Base-by-base conservation (phyloP, 768 basidiomycete genomes). In the Tricholoma flavovirens region DNA sequence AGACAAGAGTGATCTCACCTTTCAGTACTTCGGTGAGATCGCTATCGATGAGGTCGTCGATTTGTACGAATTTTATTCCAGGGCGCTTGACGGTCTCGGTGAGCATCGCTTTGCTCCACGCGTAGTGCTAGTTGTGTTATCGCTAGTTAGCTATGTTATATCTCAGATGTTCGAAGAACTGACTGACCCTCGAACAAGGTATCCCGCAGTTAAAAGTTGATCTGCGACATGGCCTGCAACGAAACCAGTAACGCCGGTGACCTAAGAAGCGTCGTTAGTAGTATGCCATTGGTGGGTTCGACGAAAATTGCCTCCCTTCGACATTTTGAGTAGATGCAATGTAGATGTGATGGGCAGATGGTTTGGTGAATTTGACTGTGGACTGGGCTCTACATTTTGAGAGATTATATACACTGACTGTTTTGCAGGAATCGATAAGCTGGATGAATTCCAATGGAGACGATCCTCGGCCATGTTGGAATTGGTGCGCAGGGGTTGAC, bases 81-180 rank as follows among this genome's bases (percentile, higher is more conserved):
- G 63, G n/a, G 40, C 56, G 7, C 62, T 58, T 6, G 53, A 26
- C 24, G 24, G 24, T 26, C 5, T 26, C 24, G 2, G 24, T 26
- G 24, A 26, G 24, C 5, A 26, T 56, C 53, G 56, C 67, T 58
- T 73, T 75, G 64, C 66, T 3, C 67, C 63, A 15, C 74, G 68
- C 12, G 66, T 65, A 4, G 74, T 71, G 40, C 73, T 75, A 26
- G 40, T 15, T n/a, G 4, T 19, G 5, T 30, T 2, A 26, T 26
- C 5, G 24, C 24, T 26, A 2, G 24, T 26, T 26, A 26, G 24
- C 24, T 26, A 26, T 22, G 40, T 6, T 24, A 14, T 32, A 36
- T 36, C 30, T 38, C 15, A 12, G 51, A 26, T 3, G 24, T 26
- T 26, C 3, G 24, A 26, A 5, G 24, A 26, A 26, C n/a, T 2